Percentiles rank a stretch among this genome's conserved stretches.
Evolutionary conservation across 1,139 yeast genomes (phyloP).

Genomic region (Geotrichum citri-aurantii): DNA sequence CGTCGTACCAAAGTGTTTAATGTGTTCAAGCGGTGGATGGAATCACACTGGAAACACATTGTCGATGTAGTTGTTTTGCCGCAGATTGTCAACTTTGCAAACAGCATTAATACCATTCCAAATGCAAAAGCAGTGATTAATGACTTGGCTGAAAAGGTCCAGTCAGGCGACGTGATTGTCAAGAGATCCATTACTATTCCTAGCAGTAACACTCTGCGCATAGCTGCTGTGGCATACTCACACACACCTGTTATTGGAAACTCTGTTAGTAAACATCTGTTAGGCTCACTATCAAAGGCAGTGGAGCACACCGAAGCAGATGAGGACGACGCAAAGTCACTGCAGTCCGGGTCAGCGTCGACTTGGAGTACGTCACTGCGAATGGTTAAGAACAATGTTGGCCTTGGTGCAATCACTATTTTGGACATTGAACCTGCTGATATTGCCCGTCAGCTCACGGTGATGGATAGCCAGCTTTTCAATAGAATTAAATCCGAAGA

Average conservation of each 20-base stretch:
- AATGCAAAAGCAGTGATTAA: conserved; percentile 28
- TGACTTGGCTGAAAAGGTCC: conserved; percentile 26
- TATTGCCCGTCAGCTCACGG: conserved; percentile 76
- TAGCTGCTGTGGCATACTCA: conserved; percentile 11
- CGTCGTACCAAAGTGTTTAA: conserved; percentile 63
- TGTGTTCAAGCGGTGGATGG: conserved; percentile 76
- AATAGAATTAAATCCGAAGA: conserved; percentile 65
- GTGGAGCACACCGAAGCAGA: conserved; percentile 5
- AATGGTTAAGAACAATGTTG: conserved; percentile 19
- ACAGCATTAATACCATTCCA: conserved; percentile 40
- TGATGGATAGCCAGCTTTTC: conserved; percentile 70
- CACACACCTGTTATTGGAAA: conserved; percentile 12
- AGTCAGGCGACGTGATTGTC: conserved; percentile 22
- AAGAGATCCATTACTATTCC: conserved; percentile 25
- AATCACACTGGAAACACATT: conserved; percentile 74
- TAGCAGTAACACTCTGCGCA: conserved; percentile 15
- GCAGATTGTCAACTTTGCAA: conserved; percentile 67
- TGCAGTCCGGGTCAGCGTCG: conserved; percentile 5
- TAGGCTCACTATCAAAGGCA: conserved; percentile 7
- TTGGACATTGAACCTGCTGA: conserved; percentile 74
- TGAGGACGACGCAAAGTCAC: conserved; percentile 10
- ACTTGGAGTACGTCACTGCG: conserved; percentile 22
- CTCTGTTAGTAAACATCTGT: conserved; percentile 9
- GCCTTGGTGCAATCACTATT: conserved; percentile 29
- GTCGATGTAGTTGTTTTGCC: conserved; percentile 58